Evolutionary conservation across 345 rosid genomes (phyloP).

Genomic region (Euphorbia peplus): DNA sequence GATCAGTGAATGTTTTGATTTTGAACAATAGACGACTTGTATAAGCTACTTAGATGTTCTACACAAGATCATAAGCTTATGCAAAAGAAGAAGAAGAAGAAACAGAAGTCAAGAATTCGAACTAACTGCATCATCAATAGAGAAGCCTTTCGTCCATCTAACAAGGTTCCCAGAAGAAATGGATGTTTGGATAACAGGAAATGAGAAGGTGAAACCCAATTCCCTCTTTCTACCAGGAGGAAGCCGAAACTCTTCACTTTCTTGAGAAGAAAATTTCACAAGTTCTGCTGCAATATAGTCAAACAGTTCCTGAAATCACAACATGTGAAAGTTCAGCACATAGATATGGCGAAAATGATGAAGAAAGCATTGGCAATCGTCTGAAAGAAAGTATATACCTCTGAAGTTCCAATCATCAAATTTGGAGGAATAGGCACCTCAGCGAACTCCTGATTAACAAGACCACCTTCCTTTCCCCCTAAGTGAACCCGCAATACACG

Average conservation of each 20-base stretch:
- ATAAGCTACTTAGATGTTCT: neutral
- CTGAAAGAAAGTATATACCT: slow-evolving; percentile 39
- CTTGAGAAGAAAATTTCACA: slow-evolving; percentile 70
- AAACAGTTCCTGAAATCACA: slow-evolving; percentile 61
- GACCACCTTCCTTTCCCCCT: slow-evolving; percentile 59
- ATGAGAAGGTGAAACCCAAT: slow-evolving; percentile 94
- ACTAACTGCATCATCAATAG: slow-evolving; percentile 69
- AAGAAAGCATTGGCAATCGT: neutral
- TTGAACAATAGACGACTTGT: neutral
- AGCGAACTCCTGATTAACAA: slow-evolving; percentile 61
- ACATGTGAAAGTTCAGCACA: slow-evolving; percentile 7
- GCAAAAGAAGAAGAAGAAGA: neutral
- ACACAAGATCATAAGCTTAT: neutral
- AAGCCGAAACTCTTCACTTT: slow-evolving; percentile 52
- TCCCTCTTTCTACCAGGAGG: slow-evolving; percentile 68
- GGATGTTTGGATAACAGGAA: slow-evolving; percentile 85
- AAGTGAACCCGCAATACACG: slow-evolving; percentile 85
- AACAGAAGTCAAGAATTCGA: slow-evolving; percentile 14
- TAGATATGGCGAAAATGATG: neutral
- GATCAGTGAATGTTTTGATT: neutral
- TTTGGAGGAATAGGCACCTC: slow-evolving; percentile 87
- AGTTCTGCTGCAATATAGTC: slow-evolving; percentile 71
- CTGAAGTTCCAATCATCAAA: slow-evolving; percentile 73
- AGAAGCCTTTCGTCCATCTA: slow-evolving; percentile 96
- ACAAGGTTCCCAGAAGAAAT: slow-evolving; percentile 75